phyloP scores from a whole-genome alignment of 305 asterid species.

The Euphrasia arctica region DNA sequence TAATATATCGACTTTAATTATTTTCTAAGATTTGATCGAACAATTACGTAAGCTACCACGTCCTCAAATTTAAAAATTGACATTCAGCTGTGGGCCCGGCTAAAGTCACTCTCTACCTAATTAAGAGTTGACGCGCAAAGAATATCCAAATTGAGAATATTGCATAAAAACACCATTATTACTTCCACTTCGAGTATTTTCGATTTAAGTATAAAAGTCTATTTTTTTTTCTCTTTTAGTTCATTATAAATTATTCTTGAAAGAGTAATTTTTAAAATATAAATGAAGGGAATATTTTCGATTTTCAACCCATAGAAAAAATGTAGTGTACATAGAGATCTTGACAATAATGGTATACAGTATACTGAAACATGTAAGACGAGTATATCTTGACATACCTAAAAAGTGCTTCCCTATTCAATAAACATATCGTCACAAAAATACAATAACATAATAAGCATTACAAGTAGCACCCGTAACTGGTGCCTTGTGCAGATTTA shows the following conservation, averaged over 20 bases:
- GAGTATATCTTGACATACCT: no score
- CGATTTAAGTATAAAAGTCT: no score
- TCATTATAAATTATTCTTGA: no score
- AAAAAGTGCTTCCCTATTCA: neutral
- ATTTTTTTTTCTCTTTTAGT: no score
- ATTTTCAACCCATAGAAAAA: no score
- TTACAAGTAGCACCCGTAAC: conserved; percentile 26
- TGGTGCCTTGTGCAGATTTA: conserved; percentile 26
- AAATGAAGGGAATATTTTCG: no score
- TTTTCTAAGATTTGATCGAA: neutral
- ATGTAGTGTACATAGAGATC: no score
- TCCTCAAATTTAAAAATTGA: neutral
- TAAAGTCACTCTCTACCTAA: conserved; percentile 85
- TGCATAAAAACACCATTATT: neutral
- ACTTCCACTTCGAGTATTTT: neutral
- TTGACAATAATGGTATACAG: no score
- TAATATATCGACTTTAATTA: no score
- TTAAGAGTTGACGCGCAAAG: conserved; percentile 30
- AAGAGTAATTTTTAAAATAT: no score
- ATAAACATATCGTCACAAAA: neutral
- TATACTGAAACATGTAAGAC: no score
- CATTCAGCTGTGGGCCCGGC: conserved; percentile 3
- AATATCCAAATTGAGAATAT: no score
- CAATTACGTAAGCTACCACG: conserved; percentile 7
- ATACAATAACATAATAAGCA: conserved; percentile 25